Conservation (phyloP, 257 asterid species). For the Solanum tacnaense region DNA sequence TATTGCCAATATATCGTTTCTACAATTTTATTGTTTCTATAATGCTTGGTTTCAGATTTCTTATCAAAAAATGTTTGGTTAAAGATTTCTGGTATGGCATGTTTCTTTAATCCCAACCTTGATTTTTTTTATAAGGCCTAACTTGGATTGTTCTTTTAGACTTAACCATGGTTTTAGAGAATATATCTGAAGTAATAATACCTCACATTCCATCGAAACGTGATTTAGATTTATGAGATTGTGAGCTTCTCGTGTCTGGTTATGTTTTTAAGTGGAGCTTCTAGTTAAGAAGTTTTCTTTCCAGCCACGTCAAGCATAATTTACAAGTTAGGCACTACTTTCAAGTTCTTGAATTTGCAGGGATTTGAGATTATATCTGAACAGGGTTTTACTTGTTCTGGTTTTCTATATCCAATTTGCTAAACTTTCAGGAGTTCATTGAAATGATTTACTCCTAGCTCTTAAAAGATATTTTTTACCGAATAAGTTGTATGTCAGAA, state of each 20-base stretch:
- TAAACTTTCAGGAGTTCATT: not conserved
- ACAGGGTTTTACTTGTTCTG: not conserved
- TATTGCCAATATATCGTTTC: constrained; percentile 10
- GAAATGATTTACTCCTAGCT: not conserved
- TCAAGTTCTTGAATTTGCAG: not conserved
- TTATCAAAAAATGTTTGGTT: not conserved
- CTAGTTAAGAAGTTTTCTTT: not conserved
- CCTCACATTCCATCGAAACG: not conserved
- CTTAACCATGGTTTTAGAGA: not conserved
- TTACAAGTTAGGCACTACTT: not conserved
- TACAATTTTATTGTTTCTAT: not conserved
- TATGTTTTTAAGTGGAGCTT: not conserved
- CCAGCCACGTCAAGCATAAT: not conserved
- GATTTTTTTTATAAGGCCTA: not conserved
- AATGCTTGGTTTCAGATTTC: not conserved
- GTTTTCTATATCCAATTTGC: not conserved
- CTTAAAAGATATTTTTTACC: not conserved
- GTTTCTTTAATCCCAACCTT: not conserved
- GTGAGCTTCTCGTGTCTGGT: not conserved
- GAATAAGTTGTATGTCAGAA: not conserved
- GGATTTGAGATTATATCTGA: not conserved
- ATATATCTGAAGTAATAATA: not conserved
- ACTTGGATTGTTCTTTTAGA: not conserved
- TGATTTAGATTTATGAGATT: not conserved
- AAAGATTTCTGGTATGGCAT: not conserved